Base-by-base conservation (phyloP, 257 asterid genomes). In the Solanum etuberosum region DNA sequence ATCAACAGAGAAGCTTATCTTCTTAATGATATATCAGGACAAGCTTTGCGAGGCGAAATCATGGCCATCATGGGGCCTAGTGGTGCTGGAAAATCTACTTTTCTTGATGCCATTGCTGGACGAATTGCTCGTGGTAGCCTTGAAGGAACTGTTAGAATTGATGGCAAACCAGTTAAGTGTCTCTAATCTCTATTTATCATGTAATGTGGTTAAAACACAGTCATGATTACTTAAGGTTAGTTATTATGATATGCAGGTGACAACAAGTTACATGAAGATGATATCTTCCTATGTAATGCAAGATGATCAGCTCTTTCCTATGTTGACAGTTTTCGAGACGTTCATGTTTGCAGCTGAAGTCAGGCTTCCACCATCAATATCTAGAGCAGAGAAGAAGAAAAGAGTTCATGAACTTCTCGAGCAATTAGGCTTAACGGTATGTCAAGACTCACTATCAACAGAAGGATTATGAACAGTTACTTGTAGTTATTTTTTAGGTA, bases 1-100 rank as follows among this genome's bases (percentile, higher is more conserved):
- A 91, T 94, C 42, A 92, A 89, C 6, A 96, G 94, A 91, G 98
- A 96, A 78, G 93, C 92, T 71, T 92, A 92, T 42, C 96, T 96
- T 61, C 94, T 96, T 13, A 92, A 96, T 78, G 96, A 94, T 81
- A 94, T 96, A 82, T 94, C 98, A 1, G 98, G 98, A 9, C 98
- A 94, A 88, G 98, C 98, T 2, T 85, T 93, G 90, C 90, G 94
- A 73, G 98, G 98, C 12, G 96, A 94, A 83, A 86, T 96, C 83
- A 89, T 94, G 96, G 98, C 98, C 74, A 96, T 96, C 80, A 92
- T 96, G 92, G 98, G 98, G 25, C 98, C 98, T 13, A 96, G 98
- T 86, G 98, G 98, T 3, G 98, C 98, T 1, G 98, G 98, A 4
- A 96, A 96, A 76, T 96, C 98, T 0, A 96, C 98, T 9, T 92